Base-by-base conservation (phyloP, 768 basidiomycete genomes). In the Russula virescens region DNA sequence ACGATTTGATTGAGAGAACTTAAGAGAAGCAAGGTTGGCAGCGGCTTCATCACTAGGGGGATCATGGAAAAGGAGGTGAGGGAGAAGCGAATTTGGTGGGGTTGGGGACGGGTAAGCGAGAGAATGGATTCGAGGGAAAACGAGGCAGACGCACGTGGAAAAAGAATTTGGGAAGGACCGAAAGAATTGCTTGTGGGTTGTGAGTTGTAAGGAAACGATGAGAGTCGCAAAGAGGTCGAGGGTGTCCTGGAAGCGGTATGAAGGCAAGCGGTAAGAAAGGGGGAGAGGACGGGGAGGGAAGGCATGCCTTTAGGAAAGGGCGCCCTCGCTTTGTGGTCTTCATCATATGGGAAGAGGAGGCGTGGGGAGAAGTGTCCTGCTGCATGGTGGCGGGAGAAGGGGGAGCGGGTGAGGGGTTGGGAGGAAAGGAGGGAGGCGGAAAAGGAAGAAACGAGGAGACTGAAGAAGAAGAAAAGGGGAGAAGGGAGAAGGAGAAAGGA, bases 1-100 rank as follows among this genome's bases (percentile, higher is more conserved):
- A 73, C 97, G 92, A 79, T 94, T 96, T 58, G 97, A 98, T 78
- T 99, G 97, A 34, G 97, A 96, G 74, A 99, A 99, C 75, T 98
- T 98, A 71, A 99, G 86, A 3, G 91, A 91, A 40, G 94, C 89
- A 35, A 99, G 78, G 74, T 98, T 98, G 71, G 84, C 83, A 19
- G 91, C 91, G 6, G 97, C 96, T 74, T 98, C 94, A 73, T 99
- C 95, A 57, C 95, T 98, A 60, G 60, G n/a, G 48, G 60, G 69
- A 62, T 58, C 23, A 55, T 46, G 25, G 6, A 42, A 42, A 50
- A 42, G 21, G 46, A 25, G 54, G 62, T 38, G 42, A 35, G 63
- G 53, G 26, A 60, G 43, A 38, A 64, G 40, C 13, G 38, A n/a
- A n/a, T 38, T 14, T 38, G 66, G 63, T 57, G 51, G 61, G 16